These are phyloP conservation scores for Bertia moriformis DNA, from an alignment of 2,329 filamentous ascomycete species.

Conservation along the genomic window DNA sequence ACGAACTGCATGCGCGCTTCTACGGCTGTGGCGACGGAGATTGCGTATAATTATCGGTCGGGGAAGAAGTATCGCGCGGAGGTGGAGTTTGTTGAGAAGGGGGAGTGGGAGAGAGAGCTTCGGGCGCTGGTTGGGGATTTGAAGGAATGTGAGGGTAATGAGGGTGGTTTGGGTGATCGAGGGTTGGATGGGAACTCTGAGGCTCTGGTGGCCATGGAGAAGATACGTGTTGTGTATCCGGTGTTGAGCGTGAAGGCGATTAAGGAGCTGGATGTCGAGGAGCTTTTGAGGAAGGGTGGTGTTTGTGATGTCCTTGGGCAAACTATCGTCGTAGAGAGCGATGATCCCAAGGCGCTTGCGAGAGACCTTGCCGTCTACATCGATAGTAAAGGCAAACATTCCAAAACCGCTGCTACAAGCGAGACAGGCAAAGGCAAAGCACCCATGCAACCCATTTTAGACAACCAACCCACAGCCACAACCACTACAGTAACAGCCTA, in stretches of 20 bases:
- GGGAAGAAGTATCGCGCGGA: conserved; percentile 30
- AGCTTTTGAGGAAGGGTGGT: not conserved
- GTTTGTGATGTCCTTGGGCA: not conserved
- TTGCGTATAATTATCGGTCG: conserved; percentile 34
- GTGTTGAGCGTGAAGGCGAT: not conserved
- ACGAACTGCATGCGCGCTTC: conserved; percentile 41
- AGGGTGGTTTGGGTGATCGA: conserved; percentile 29
- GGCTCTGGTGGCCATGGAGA: not conserved
- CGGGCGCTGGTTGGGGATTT: conserved; percentile 30
- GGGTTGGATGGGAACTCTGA: too few relatives aligned
- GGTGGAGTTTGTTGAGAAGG: conserved; percentile 36
- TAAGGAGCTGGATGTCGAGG: not conserved
- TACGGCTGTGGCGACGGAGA: conserved; percentile 45
- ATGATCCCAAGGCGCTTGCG: not conserved
- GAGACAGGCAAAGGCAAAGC: not conserved
- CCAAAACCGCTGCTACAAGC: too few relatives aligned
- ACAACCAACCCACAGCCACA: too few relatives aligned
- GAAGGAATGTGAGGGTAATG: conserved; percentile 29
- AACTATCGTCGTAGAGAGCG: not conserved
- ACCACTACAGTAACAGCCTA: conserved; percentile 9
- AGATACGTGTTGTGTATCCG: not conserved
- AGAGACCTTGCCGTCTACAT: not conserved
- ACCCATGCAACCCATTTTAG: too few relatives aligned
- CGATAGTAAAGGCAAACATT: too few relatives aligned
- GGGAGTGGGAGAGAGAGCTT: conserved; percentile 38